Percentiles rank a stretch among this genome's conserved stretches.
Evolutionary conservation across 1,284 basidiomycete genomes (phyloP).

Genomic region (Ustilago tritici): DNA sequence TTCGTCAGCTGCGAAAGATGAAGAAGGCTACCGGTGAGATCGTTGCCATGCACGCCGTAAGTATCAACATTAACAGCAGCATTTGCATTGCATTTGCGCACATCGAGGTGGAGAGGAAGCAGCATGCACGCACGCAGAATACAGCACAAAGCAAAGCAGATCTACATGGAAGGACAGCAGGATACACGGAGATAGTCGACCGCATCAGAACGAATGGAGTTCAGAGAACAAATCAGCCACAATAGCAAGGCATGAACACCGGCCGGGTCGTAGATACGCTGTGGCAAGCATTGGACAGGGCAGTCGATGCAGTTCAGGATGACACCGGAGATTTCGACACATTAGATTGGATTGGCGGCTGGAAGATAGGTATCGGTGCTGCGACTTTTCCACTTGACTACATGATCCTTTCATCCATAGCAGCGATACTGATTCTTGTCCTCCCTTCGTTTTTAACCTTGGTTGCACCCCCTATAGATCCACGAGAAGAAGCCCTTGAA

Average conservation of each 20-base stretch:
- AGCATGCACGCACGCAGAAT: not conserved
- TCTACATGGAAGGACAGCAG: not conserved
- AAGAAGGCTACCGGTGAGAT: conserved; percentile 99
- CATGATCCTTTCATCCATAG: not conserved
- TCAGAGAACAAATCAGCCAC: not conserved
- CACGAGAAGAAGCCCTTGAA: conserved; percentile 94
- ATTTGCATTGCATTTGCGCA: not conserved
- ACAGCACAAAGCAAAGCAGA: not conserved
- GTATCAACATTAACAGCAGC: conserved; percentile 63
- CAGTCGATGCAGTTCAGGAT: not conserved
- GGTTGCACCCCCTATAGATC: conserved; percentile 45
- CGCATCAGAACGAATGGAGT: not conserved
- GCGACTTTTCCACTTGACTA: not conserved
- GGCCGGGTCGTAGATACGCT: not conserved
- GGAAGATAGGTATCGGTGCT: not conserved
- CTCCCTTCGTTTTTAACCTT: not conserved
- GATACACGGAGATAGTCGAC: too few relatives aligned
- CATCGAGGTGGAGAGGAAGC: not conserved
- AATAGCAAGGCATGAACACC: not conserved
- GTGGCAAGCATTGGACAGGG: not conserved
- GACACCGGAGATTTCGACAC: not conserved
- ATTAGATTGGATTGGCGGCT: not conserved
- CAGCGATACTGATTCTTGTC: conserved; percentile 19
- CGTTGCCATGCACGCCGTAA: conserved; percentile 94
- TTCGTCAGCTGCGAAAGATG: conserved; percentile 87